Base-by-base conservation (phyloP, 805 yeast species). In the Barnettozyma siamensis region DNA sequence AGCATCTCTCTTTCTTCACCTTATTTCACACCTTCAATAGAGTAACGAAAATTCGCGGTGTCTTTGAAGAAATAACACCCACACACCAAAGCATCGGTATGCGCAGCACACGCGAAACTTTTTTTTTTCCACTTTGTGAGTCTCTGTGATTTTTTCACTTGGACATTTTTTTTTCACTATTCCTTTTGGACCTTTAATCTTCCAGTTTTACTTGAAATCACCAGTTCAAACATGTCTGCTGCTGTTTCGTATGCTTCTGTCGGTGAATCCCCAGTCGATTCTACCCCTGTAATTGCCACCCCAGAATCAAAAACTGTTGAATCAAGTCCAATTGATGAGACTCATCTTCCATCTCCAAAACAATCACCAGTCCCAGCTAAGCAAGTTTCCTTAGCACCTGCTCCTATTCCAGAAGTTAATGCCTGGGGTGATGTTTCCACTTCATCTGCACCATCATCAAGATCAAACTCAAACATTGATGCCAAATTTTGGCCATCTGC, bases 391-490 rank as follows among this genome's bases (percentile, higher is more conserved):
- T 62, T 76, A 23, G 77, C 80, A 9, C 85, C 86, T 5, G 86
- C 86, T 21, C 85, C 86, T 12, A 68, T 76, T 23, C 86, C 85
- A 27, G 63, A 67, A 38, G 73, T 71, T 31, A 76, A 71, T 50
- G 80, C 80, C n/a, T 80, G 87, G 87, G 75, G 74, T 21, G 50
- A 59, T 7, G 50, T 50, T 15, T 49, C 65, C 24, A 40, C 55
- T 12, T 39, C 63, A 5, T 42, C 58, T 9, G 51, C 49, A 7
- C 43, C 60, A 17, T 42, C 59, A 8, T 44, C 65, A 26, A 44
- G 55, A 42, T 47, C 57, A 33, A 44, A 50, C 20, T 49, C 62
- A 2, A 47, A 48, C 37, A 48, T 57, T 27, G 52, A 54, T 34
- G 47, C 55, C 20, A 57, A 59, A 45, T 60, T 53, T 37, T 61